phyloP scores from a whole-genome alignment of 495 filamentous ascomycete species.

The Penicillium chermesinum region DNA sequence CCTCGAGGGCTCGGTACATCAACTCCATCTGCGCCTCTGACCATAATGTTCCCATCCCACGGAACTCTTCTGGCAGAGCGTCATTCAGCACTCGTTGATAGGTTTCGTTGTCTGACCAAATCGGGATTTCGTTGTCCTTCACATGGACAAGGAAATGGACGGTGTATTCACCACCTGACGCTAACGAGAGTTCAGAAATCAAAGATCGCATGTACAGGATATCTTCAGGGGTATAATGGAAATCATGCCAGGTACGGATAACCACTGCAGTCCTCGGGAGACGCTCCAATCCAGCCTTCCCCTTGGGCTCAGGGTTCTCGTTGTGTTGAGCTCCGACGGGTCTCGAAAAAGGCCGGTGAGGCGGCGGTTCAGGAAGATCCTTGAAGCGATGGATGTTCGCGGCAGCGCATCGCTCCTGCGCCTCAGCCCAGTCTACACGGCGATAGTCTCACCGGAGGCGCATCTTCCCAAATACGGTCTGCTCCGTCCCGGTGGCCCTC shows the following conservation, averaged over 20 bases:
- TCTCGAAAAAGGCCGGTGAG: conserved; percentile 44
- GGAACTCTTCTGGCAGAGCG: conserved; percentile 79
- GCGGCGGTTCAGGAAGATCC: conserved; percentile 35
- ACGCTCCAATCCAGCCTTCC: conserved; percentile 21
- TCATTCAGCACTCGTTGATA: conserved; percentile 62
- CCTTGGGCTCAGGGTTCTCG: conserved; percentile 8
- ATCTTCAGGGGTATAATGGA: conserved; percentile 48
- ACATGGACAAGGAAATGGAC: conserved; percentile 65
- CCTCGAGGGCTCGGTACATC: conserved; percentile 75
- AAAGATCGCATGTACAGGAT: conserved; percentile 53
- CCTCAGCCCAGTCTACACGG: conserved; percentile 67
- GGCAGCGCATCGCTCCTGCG: conserved; percentile 62
- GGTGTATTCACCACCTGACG: conserved; percentile 59
- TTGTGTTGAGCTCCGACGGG: conserved; percentile 29
- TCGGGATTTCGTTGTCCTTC: conserved; percentile 57
- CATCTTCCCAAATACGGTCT: conserved; percentile 66
- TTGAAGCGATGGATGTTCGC: conserved; percentile 69
- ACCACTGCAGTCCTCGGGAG: conserved; percentile 56
- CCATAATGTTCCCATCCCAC: conserved; percentile 85
- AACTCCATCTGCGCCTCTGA: conserved; percentile 85
- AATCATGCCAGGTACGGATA: conserved; percentile 61
- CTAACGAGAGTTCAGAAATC: conserved; percentile 56
- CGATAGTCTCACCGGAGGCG: conserved; percentile 68
- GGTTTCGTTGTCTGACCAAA: conserved; percentile 59
- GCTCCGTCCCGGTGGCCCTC: conserved; percentile 72